Base-by-base conservation (phyloP, 2,329 filamentous ascomycete species). In the Volutella citrinella region DNA sequence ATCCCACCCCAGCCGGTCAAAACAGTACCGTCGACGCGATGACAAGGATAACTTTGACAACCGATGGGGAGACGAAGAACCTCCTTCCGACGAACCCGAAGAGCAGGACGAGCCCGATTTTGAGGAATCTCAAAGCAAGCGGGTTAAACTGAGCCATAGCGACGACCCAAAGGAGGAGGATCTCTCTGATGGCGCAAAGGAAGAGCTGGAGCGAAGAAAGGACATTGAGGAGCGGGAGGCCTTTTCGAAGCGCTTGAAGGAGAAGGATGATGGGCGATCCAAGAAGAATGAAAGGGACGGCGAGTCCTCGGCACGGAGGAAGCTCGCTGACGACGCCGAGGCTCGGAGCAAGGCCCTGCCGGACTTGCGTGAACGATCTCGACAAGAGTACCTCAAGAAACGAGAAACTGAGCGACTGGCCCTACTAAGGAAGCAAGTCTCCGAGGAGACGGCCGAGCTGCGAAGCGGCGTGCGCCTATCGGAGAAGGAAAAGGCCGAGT, bases 311-410 rank as follows among this genome's bases (percentile, higher is more conserved):
- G 76, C 76, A 2, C 72, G 81, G 42, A 69, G 82, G 30, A 57
- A 46, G 24, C 46, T 62, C 5, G 60, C 54, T 3, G 59, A 63
- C 8, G 81, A 89, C 56, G 72, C 81, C 5, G 74, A 76, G 22
- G 78, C 83, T 7, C 73, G 84, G 37, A 73, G 72, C 42, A 80
- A 81, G 8, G 84, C 84, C n/a, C 74, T 95, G 57, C 80, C 82
- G 4, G 89, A 94, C 42, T 64, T 96, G 13, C 77, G 93, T 25
- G 72, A 93, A 54, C 78, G 88, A 19, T 95, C 90, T 4, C 79
- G 93, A 41, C 90, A 96, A 56, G 84, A 93, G 47, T 98, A 98
- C 56, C 72, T 98, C 19, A 88, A 89, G 62, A 97, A 98, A 69
- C 78, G 93, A 44, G 90, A 96, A 58, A 72, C 84, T 0, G 88